Conservation (phyloP, 441 rosid genomes). For the Pelargonium citronellum region DNA sequence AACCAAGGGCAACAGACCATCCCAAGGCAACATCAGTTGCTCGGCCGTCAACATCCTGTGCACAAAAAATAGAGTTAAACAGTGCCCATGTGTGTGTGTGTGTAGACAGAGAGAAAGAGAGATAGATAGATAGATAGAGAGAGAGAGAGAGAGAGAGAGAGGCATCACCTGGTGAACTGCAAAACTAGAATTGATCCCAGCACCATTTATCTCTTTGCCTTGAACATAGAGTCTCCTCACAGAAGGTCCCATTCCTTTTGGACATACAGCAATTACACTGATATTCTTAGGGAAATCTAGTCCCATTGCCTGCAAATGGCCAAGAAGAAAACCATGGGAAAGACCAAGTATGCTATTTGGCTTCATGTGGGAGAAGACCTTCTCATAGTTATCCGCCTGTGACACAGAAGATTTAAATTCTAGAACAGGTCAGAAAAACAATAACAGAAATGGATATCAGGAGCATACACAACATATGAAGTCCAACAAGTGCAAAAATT, state of each 20-base stretch:
- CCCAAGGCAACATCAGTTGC: slow-evolving; percentile 90
- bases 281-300: slow-evolving; percentile 77
- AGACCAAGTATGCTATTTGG: slow-evolving; percentile 91
- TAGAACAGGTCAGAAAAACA: no score
- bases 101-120: no score
- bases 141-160: slow-evolving; percentile 3
- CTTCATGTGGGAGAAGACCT: slow-evolving; percentile 75
- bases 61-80: not conserved
- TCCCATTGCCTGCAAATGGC: slow-evolving; percentile 72
- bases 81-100: not conserved
- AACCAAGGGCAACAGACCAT: slow-evolving; percentile 95
- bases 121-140: not conserved
- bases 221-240: slow-evolving; percentile 89
- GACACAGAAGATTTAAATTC: slow-evolving; percentile 15
- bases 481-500: not conserved
- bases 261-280: slow-evolving; percentile 82
- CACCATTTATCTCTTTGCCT: slow-evolving; percentile 92
- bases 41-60: slow-evolving; percentile 87
- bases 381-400: slow-evolving; percentile 85
- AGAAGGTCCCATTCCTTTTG: slow-evolving; percentile 95
- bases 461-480: not conserved
- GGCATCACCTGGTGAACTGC: slow-evolving; percentile 76
- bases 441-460: no score
- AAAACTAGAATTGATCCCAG: slow-evolving; percentile 89
- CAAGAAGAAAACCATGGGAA: slow-evolving; percentile 88